Percentiles rank a stretch among this genome's conserved stretches.
phyloP scores from a whole-genome alignment of 176 grass and related monocot genomes.

The Oropetium thomaeum region DNA sequence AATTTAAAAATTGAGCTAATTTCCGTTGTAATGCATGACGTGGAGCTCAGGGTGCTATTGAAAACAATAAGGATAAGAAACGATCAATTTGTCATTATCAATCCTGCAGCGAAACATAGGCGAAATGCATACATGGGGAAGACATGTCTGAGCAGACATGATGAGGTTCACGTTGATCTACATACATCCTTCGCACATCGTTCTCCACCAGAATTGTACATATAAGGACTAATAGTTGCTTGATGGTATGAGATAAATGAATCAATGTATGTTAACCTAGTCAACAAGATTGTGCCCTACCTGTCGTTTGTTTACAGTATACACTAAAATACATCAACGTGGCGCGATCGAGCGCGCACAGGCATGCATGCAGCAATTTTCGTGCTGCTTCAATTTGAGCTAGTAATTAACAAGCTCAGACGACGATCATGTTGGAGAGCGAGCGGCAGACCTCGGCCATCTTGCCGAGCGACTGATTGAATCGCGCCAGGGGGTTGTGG shows the following conservation, averaged over 20 bases:
- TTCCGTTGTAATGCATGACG: too few species aligned
- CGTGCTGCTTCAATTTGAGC: background rate
- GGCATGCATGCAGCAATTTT: background rate
- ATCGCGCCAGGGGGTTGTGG: slow-evolving; percentile 22
- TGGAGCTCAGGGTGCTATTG: too few species aligned
- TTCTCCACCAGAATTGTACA: background rate
- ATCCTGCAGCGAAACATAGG: background rate
- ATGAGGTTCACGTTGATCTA: too few species aligned
- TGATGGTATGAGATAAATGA: background rate
- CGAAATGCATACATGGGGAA: background rate
- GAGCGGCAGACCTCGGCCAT: slow-evolving; percentile 41
- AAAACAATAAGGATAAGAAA: too few species aligned
- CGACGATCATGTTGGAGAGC: slow-evolving; percentile 55
- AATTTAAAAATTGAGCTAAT: too few species aligned
- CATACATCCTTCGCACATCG: background rate
- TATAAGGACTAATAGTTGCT: background rate
- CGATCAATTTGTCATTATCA: background rate
- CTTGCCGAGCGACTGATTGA: slow-evolving; percentile 24
- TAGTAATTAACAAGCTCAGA: background rate
- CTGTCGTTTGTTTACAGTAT: background rate
- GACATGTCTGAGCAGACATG: too few species aligned
- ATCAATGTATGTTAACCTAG: background rate
- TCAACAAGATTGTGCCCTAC: background rate
- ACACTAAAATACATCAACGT: background rate
- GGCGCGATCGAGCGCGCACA: background rate